Evolutionary conservation across 257 asterid genomes (phyloP), one percentile per base, ranked within the genome.

Genomic region (Capsicum pubescens): DNA sequence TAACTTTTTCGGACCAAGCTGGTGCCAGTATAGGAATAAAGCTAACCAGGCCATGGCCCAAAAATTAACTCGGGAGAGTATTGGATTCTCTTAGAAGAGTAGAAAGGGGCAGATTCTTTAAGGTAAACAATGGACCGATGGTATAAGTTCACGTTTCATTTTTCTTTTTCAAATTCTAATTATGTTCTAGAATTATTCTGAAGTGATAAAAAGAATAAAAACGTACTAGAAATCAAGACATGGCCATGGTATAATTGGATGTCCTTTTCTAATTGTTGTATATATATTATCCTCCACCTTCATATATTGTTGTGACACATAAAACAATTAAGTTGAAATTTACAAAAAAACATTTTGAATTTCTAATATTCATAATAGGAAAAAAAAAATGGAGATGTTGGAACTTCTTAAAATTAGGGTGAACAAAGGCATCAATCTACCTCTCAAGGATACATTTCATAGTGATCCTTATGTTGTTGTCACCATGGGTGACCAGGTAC

Each of bases 391-490:
- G 90, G 93, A 89, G 81, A 79, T 87, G 55, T 83, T 86, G 87
- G 97, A 95, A 9, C 93, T 92, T 82, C 79, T 95, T 6, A 85
- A 89, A 89, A 89, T 95, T 81, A 90, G 97, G 16, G 90, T 92
- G 69, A 86, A 87, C 1, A 83, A 84, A 83, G 98, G 99, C 12
- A 89, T 91, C 86, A 92, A 93, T 58, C 93, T 95, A 35, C 97
- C 95, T 2, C 91, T 91, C n/a, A 95, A 97, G 16, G 99, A 95
- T 86, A 83, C 92, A 4, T 70, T 87, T 59, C 91, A 90, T 86
- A 95, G 98, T 79, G 99, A 94, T 85, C 99, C 99, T 66, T 95
- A 94, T 60, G 93, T 91, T 63, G 91, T 91, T 14, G 48, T 95
- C 87, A 82, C 89, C 77, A 90, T 93, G 84, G 97, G 85, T 35